A percentile compares a stretch with the other conserved stretches of the same genome.
Conservation (phyloP, 257 asterid genomes). For the Verbascum thapsus region DNA sequence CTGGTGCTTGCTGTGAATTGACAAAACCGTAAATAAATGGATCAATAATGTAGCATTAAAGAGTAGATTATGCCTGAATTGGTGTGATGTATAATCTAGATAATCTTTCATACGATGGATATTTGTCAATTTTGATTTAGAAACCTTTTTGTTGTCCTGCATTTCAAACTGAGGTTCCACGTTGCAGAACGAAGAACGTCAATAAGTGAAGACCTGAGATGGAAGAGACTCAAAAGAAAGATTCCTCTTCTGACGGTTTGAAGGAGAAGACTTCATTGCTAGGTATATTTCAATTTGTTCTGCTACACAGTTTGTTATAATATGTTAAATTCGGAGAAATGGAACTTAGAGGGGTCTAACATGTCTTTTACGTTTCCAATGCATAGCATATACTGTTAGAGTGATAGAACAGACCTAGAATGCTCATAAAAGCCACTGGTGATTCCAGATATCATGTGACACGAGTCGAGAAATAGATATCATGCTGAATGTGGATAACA, state of each 20-base stretch:
- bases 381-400: slow-evolving; percentile 14
- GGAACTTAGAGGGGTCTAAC: slow-evolving; percentile 23
- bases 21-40: not conserved
- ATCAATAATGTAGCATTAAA: not conserved
- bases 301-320: not conserved
- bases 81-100: slow-evolving; percentile 7
- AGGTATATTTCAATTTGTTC: slow-evolving; percentile 45
- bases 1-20: too few species aligned
- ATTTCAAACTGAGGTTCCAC: slow-evolving; percentile 19
- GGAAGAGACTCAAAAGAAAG: slow-evolving; percentile 62
- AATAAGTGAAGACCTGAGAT: slow-evolving; percentile 40
- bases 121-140: slow-evolving; percentile 10
- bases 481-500: slow-evolving; percentile 21
- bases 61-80: not conserved
- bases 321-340: not conserved
- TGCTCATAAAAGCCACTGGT: slow-evolving; percentile 27
- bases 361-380: slow-evolving; percentile 19
- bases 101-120: slow-evolving; percentile 8
- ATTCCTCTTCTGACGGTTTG: slow-evolving; percentile 39
- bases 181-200: slow-evolving; percentile 35
- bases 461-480: slow-evolving; percentile 11
- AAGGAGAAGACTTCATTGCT: slow-evolving; percentile 57
- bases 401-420: slow-evolving; percentile 20
- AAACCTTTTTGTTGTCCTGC: slow-evolving; percentile 13
- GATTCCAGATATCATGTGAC: slow-evolving; percentile 2